phyloP scores from a whole-genome alignment of 345 rosid genomes.

The Raphanus raphanistrum region DNA sequence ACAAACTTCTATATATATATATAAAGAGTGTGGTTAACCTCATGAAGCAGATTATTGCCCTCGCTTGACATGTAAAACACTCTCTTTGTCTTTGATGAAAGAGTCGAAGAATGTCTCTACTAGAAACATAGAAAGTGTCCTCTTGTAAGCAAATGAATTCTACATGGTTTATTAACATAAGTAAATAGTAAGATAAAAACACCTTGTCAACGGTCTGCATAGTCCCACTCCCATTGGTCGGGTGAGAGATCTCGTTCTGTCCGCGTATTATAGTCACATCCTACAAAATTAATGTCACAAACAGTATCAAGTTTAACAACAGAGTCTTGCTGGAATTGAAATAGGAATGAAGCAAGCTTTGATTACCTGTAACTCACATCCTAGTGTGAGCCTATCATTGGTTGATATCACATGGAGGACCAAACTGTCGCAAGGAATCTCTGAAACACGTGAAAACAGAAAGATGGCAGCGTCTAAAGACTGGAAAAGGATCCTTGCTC shows the following conservation, averaged over 20 bases:
- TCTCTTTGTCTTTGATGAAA: constrained; percentile 82
- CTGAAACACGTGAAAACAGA: constrained; percentile 96
- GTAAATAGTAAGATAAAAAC: neutral
- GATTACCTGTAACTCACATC: constrained; percentile 87
- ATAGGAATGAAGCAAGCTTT: constrained; percentile 7
- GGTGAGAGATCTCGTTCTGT: constrained; percentile 96
- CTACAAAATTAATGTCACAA: constrained; percentile 43
- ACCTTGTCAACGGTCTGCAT: constrained; percentile 75
- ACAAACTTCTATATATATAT: too few species aligned
- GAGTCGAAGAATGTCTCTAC: constrained; percentile 64
- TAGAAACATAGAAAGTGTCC: constrained; percentile 26
- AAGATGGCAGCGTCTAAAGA: constrained; percentile 97
- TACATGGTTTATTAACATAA: too few species aligned
- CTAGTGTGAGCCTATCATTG: constrained; percentile 92
- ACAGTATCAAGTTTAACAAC: too few species aligned
- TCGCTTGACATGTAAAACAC: constrained; percentile 97
- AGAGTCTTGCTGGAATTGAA: neutral
- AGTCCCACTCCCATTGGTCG: constrained; percentile 52
- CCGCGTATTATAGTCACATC: constrained; percentile 85
- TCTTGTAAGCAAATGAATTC: neutral
- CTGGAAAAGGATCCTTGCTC: constrained; percentile 93
- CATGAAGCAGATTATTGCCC: constrained; percentile 80
- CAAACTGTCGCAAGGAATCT: constrained; percentile 79
- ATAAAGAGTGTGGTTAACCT: constrained; percentile 46
- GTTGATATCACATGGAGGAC: constrained; percentile 96